Base-by-base conservation (phyloP, 1,284 basidiomycete genomes). In the Cryptococcus jaspeensis region DNA sequence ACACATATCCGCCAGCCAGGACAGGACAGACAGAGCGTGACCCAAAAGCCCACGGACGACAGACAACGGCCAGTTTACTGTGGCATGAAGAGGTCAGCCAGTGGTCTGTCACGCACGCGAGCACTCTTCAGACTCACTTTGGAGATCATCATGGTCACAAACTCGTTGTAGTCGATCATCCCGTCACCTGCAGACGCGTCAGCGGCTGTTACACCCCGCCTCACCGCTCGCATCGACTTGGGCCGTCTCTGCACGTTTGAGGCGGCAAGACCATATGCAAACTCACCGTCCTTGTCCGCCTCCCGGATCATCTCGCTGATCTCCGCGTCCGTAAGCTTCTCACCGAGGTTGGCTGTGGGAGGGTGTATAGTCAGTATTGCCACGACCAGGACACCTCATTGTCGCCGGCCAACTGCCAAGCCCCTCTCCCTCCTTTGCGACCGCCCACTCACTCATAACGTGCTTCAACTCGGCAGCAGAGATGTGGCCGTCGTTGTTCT, bases 261-360 rank as follows among this genome's bases (percentile, higher is more conserved):
- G 9, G 5, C 28, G 28, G 16, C 20, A 18, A n/a, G 15, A 50
- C 40, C 15, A 22, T 15, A 32, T 22, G 5, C 23, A 7, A 7
- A 64, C 64, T 60, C 64, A 66, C 78, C 94, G 73, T 98, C 93
- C 52, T 92, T 85, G 78, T 99, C 95, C 53, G 95, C 95, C 80
- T 98, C 95, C 57, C 92, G 85, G 77, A 99, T 98, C 95, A 99
- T 98, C 81, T 96, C 92, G 67, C 94, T 90, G 60, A 98, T 91
- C 80, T 98, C 95, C 38, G 80, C 84, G 70, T 97, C 92, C 16
- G 91, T 86, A 56, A 98, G 82, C 79, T 93, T 94, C 82, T 98
- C 94, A 62, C 89, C 91, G 85, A 81, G 72, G 73, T 80, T 79
- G 69, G 78, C 76, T 78, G 50, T 12, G 16, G 28, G 37, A 9